phyloP scores from a whole-genome alignment of 164 flowering plant genomes.

The Saururus chinensis region DNA sequence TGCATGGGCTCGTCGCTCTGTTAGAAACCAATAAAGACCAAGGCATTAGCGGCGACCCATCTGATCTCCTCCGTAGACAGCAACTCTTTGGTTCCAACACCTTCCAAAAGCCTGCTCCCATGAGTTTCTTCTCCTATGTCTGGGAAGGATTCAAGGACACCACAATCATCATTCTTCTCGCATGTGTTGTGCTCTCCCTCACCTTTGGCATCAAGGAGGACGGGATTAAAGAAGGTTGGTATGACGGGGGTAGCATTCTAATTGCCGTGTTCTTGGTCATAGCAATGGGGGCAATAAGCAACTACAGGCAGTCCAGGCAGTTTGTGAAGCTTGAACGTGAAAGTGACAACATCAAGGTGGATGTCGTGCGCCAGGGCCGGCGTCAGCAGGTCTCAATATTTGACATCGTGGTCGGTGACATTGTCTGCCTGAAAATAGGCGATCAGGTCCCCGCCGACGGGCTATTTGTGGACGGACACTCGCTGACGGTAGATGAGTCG shows the following conservation, averaged over 20 bases:
- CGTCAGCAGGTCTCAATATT: slow-evolving; percentile 13
- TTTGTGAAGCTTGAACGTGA: slow-evolving; percentile 15
- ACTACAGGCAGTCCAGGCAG: slow-evolving; percentile 21
- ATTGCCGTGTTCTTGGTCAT: slow-evolving; percentile 26
- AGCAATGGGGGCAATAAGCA: slow-evolving; percentile 26
- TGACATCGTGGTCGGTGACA: slow-evolving; percentile 51
- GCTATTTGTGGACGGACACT: slow-evolving; percentile 44
- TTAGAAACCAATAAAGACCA: neutral
- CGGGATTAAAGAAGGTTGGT: slow-evolving; percentile 16
- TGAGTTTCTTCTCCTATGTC: slow-evolving; percentile 15
- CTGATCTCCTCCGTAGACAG: neutral
- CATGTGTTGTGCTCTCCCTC: slow-evolving; percentile 5
- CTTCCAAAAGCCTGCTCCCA: neutral
- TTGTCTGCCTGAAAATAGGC: slow-evolving; percentile 45
- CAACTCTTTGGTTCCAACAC: slow-evolving; percentile 4
- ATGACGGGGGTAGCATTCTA: slow-evolving; percentile 5
- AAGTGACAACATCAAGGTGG: slow-evolving; percentile 15
- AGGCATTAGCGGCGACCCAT: neutral
- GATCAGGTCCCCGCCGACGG: slow-evolving; percentile 78
- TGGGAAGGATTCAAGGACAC: slow-evolving; percentile 30
- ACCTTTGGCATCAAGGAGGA: slow-evolving; percentile 22
- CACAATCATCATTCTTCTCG: slow-evolving; percentile 22
- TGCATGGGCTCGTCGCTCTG: neutral
- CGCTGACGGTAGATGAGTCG: slow-evolving; percentile 56
- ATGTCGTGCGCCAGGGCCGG: slow-evolving; percentile 21